Evolutionary conservation across 192 early-diverging fungal species (phyloP).

Genomic region (Coemansia guatemalensis): DNA sequence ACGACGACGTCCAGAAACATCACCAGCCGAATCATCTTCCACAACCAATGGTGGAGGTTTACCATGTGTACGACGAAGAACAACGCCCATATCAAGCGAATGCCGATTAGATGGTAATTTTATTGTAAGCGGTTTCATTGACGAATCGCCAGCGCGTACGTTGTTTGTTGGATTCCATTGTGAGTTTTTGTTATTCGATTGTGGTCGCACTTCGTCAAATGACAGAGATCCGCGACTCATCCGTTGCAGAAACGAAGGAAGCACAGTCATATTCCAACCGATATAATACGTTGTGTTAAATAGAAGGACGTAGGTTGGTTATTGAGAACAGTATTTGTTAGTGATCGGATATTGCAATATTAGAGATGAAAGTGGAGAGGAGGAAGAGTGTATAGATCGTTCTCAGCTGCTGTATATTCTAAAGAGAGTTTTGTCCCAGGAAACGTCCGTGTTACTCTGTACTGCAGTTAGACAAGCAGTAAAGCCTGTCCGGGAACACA

Average conservation of each 20-base stretch:
- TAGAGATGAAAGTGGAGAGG: neutral
- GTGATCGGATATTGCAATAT: no score
- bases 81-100: constrained; percentile 9
- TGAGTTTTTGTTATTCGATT: neutral
- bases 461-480: no score
- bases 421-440: no score
- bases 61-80: neutral
- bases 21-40: neutral
- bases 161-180: constrained; percentile 1
- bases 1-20: neutral
- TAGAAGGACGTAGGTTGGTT: no score
- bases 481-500: no score
- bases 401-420: no score
- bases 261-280: constrained; percentile 4
- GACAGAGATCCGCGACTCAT: constrained; percentile 27
- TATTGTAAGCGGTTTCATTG: no score
- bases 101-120: constrained; percentile 5
- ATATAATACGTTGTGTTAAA: no score
- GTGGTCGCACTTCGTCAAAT: constrained; percentile 16
- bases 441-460: no score
- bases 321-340: neutral
- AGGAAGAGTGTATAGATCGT: neutral
- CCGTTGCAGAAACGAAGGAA: constrained; percentile 31
- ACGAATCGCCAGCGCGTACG: no score
- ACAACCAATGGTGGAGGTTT: no score